Evolutionary conservation across 2,329 filamentous ascomycete species (phyloP).

Genomic region (Chaetothyriales sp.): DNA sequence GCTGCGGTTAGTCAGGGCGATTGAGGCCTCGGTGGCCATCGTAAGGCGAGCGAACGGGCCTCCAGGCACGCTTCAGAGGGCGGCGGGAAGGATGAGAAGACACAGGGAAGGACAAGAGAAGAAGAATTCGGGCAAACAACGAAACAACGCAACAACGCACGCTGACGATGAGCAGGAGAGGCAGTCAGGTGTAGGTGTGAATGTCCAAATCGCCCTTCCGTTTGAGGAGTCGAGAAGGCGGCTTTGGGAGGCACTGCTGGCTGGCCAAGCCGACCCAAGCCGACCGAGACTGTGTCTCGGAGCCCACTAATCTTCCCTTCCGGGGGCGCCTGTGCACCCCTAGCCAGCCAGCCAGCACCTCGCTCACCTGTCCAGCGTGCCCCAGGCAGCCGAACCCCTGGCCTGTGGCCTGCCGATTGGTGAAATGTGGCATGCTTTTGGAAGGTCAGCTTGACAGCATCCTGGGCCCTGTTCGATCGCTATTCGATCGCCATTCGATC

Average conservation of each 20-base stretch:
- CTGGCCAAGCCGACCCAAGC: neutral
- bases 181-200: neutral
- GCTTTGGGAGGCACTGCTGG: neutral
- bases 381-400: neutral
- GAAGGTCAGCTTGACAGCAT: neutral
- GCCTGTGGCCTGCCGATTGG: neutral
- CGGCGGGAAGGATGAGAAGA: neutral
- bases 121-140: neutral
- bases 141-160: too few relatives aligned
- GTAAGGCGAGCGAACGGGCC: neutral
- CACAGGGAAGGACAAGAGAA: neutral
- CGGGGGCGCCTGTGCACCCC: neutral
- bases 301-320: neutral
- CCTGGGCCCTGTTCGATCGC: neutral
- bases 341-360: neutral
- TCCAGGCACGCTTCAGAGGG: neutral
- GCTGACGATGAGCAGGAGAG: neutral
- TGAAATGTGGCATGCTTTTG: neutral
- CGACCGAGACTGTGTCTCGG: neutral
- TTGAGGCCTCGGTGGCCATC: constrained; percentile 21
- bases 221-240: neutral
- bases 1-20: constrained; percentile 64
- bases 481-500: neutral
- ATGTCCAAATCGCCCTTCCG: too few relatives aligned
- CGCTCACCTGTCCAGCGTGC: neutral